Conservation (phyloP, 1,139 yeast genomes). For the Lodderomyces parapsilosis region DNA sequence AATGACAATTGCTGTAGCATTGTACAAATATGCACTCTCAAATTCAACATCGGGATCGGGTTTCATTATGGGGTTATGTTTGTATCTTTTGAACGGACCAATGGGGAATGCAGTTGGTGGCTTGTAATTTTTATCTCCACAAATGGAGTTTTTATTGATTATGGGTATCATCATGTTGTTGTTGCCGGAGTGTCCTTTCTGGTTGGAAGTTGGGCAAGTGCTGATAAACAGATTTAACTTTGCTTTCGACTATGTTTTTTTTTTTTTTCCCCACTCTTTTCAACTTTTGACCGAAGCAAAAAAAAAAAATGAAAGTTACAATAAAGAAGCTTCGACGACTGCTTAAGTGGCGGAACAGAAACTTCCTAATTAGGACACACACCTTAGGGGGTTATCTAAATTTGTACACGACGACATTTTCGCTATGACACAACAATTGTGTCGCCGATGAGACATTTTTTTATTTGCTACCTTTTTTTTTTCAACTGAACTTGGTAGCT, state of each 20-base stretch:
- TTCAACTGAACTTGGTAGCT: too few relatives aligned
- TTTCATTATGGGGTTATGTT: conserved; percentile 36
- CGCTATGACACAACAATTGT: too few relatives aligned
- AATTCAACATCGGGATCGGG: conserved; percentile 42
- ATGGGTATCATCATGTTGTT: conserved; percentile 32
- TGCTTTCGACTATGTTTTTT: neutral
- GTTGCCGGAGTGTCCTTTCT: neutral
- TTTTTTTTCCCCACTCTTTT: neutral
- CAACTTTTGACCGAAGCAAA: too few relatives aligned
- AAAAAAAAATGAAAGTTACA: too few relatives aligned
- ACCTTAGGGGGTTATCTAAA: neutral
- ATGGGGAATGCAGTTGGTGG: conserved; percentile 41
- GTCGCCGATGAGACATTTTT: too few relatives aligned
- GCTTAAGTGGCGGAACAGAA: neutral
- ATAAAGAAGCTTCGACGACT: neutral
- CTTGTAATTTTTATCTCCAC: conserved; percentile 33
- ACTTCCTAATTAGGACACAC: neutral
- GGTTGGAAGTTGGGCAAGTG: neutral
- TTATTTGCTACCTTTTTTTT: too few relatives aligned
- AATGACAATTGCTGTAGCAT: conserved; percentile 46
- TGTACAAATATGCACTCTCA: conserved; percentile 42
- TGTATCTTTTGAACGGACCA: conserved; percentile 41
- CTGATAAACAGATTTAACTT: neutral
- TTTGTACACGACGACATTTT: neutral
- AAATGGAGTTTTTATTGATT: conserved; percentile 25